Conservation (phyloP, 345 rosid species). For the Arabidopsis arenosa region DNA sequence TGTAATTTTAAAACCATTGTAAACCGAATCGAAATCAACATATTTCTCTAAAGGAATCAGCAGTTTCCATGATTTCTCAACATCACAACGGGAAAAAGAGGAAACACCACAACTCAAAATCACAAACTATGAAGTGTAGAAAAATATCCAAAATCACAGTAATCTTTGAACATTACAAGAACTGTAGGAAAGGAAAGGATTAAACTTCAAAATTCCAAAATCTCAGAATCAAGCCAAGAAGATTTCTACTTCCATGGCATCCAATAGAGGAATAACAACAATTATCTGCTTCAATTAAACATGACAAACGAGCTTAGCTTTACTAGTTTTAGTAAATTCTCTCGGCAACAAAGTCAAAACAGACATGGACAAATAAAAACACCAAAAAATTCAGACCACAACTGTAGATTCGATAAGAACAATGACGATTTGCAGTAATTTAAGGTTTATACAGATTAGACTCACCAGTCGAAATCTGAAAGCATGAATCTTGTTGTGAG, state of each 20-base stretch:
- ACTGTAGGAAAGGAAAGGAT: background rate
- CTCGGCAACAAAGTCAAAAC: background rate
- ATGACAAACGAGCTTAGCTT: background rate
- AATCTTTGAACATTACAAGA: background rate
- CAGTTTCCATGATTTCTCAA: too few species aligned
- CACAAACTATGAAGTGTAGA: background rate
- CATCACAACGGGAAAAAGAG: background rate
- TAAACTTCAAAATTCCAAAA: background rate
- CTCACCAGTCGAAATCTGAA: slow-evolving; percentile 27
- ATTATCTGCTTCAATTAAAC: background rate
- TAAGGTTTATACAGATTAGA: background rate
- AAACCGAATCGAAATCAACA: background rate
- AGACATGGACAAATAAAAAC: too few species aligned
- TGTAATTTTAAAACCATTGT: too few species aligned
- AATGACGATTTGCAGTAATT: too few species aligned
- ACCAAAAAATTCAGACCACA: too few species aligned
- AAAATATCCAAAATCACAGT: background rate
- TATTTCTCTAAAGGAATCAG: too few species aligned
- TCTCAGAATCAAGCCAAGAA: background rate
- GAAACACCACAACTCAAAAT: background rate
- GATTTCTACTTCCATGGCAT: slow-evolving; percentile 8
- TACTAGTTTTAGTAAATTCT: background rate
- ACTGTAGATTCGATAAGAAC: too few species aligned
- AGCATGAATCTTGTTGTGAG: background rate
- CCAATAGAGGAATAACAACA: slow-evolving; percentile 2